Evolutionary conservation across 805 yeast species (phyloP), one percentile per base, ranked within the genome.

Genomic region (Teunomyces pallodes): DNA sequence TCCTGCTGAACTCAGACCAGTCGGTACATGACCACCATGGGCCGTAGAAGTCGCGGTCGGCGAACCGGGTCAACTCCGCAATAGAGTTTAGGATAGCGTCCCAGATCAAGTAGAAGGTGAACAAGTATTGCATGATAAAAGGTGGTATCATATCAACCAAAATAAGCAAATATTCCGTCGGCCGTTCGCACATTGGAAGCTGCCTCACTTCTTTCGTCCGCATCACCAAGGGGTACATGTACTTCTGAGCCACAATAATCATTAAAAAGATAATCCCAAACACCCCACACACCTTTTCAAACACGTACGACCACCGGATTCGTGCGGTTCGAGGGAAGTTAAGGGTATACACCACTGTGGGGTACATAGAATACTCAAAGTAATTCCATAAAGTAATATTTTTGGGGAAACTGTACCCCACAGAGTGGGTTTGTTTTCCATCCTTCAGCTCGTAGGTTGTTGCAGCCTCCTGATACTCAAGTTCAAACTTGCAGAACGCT

Each of bases 21-120:
- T 89, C 86, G 14, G 86, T 82, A 52, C 95, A 87, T 57, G 91
- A 89, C 99, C 99, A 94, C 99, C 99, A 95, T 39, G 90, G 87
- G 3, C 96, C 92, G 62, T 95, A 94, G 66, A 94, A 94, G 55
- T 87, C 87, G 44, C 99, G 80, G 64, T 94, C 97, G 4, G 89
- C 97, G 68, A 84, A 95, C 45, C 77, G 61, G 12, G 96, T 84
- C 33, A 92, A 71, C 64, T 94, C 99, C 0, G 96, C 98, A 57
- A 95, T 79, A 20, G 87, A 86, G 61, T 91, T 92, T 57, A 91
- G 72, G 44, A 92, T 92, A 5, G 92, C 85, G 59, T 94, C 98
- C 99, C 99, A 95, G 52, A 95, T 94, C 52, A 94, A 72, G 63
- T 87, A 91, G 68, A 91, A 94, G 0, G 81, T 84, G 48, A 94